phyloP scores from a whole-genome alignment of 2,329 filamentous ascomycete species.

The Botrytis byssoidea region DNA sequence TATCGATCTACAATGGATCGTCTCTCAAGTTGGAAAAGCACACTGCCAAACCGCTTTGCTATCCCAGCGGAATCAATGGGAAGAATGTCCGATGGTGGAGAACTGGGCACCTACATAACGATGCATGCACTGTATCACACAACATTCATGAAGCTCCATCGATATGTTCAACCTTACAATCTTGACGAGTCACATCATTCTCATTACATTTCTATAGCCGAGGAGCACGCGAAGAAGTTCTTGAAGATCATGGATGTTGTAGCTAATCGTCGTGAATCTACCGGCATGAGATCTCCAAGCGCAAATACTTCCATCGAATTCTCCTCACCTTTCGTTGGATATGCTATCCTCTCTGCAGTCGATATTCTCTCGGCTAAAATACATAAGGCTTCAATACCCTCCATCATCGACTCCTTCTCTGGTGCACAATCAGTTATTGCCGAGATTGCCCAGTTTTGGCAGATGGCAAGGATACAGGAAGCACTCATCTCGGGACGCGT shows the following conservation, averaged over 20 bases:
- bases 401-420: conserved; percentile 53
- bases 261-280: conserved; percentile 39
- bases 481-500: conserved; percentile 31
- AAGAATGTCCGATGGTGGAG: conserved; percentile 51
- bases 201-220: conserved; percentile 49
- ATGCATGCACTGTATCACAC: conserved; percentile 68
- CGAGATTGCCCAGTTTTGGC: conserved; percentile 58
- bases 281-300: background rate
- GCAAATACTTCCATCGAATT: conserved; percentile 35
- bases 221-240: conserved; percentile 53
- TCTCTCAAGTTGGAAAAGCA: conserved; percentile 57
- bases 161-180: conserved; percentile 51
- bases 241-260: conserved; percentile 49
- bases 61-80: conserved; percentile 59
- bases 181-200: conserved; percentile 44
- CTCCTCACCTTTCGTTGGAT: conserved; percentile 62
- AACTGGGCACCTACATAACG: conserved; percentile 58
- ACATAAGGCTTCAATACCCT: conserved; percentile 49
- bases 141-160: conserved; percentile 62
- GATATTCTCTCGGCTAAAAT: conserved; percentile 66
- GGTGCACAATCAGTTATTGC: conserved; percentile 55
- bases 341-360: conserved; percentile 60
- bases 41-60: conserved; percentile 54
- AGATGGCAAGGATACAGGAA: conserved; percentile 52
- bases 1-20: conserved; percentile 52